Base-by-base conservation (phyloP, 495 filamentous ascomycete genomes). In the Astrothelium macrocarpum region DNA sequence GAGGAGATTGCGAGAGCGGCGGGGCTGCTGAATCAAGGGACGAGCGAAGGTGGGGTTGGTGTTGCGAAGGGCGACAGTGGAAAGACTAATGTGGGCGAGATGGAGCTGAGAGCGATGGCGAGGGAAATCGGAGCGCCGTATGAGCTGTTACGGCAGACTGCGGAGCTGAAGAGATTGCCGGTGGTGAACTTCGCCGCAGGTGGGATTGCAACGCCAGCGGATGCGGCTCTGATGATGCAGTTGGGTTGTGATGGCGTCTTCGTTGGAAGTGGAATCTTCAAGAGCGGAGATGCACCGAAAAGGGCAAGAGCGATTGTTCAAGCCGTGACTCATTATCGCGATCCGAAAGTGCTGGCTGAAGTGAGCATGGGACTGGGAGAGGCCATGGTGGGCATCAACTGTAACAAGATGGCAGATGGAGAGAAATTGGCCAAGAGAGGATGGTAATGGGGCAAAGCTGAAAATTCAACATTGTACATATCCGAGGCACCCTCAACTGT, bases 121-220 rank as follows among this genome's bases (percentile, higher is more conserved):
- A 89, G 92, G 68, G 89, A 96, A 68, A 78, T 97, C 12, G 88
- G 86, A 26, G 84, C 79, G 26, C 84, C 90, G 25, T 90, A 83
- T 65, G 85, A 84, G 36, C 78, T 98, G 60, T 81, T 98, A 10
- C 88, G 88, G 76, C 82, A 95, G 78, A 90, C 88, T 10, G 94
- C 91, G 1, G 83, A 89, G 81, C 81, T 96, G 66, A 89, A 89
- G 61, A 83, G 94, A 65, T 80, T 98, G 65, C 94, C 94, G 0
- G 94, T 98, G 1, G 94, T 98, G 56, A 98, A 98, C 82, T 98
- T 98, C 69, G 94, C 94, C 2, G 94, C 94, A n/a, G 94, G 94
- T 20, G 94, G 94, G 60, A 85, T 98, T 42, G 94, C 94, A 14
- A 98, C 94, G 12, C 94, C 94, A 0, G 94, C 94, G 2, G 94